These are phyloP conservation scores for Daphne laureola DNA, from an alignment of 441 rosid genomes.

Conservation along the genomic window DNA sequence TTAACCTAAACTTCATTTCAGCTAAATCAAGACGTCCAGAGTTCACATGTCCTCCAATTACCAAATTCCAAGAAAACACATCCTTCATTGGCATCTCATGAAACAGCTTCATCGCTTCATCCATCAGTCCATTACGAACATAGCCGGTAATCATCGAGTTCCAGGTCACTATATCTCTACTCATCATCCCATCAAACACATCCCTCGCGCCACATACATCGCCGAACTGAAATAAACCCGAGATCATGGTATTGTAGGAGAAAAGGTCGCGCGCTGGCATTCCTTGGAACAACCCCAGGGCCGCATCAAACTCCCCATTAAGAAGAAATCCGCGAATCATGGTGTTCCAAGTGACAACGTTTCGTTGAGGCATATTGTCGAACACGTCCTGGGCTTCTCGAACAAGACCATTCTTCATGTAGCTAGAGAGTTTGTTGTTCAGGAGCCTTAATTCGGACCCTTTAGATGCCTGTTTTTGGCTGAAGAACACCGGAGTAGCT, in stretches of 20 bases:
- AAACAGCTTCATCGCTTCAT: conserved; percentile 25
- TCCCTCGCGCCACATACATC: conserved; percentile 22
- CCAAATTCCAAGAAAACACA: conserved; percentile 36
- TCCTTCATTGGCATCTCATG: conserved; percentile 26
- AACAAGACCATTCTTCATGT: conserved; percentile 23
- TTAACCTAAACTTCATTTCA: conserved; percentile 22
- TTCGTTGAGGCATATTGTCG: conserved; percentile 32
- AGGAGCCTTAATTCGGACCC: conserved; percentile 19
- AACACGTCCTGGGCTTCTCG: conserved; percentile 30
- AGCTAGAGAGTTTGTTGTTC: conserved; percentile 16
- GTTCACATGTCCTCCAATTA: conserved; percentile 25
- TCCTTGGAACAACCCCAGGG: conserved; percentile 16
- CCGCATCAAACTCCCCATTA: conserved; percentile 20
- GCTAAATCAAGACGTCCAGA: conserved; percentile 26
- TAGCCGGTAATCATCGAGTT: conserved; percentile 31
- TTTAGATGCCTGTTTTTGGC: conserved; percentile 3
- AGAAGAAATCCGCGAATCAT: conserved; percentile 35
- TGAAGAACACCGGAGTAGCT: conserved; percentile 7
- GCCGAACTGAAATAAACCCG: conserved; percentile 27
- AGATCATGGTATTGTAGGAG: conserved; percentile 26
- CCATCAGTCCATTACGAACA: conserved; percentile 21
- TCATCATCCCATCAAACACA: conserved; percentile 25
- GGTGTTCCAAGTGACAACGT: conserved; percentile 31
- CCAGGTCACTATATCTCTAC: conserved; percentile 29
- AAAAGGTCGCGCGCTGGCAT: conserved; percentile 32